These are phyloP conservation scores for Suillus variegatus DNA, from an alignment of 768 basidiomycete species.

Conservation along the genomic window DNA sequence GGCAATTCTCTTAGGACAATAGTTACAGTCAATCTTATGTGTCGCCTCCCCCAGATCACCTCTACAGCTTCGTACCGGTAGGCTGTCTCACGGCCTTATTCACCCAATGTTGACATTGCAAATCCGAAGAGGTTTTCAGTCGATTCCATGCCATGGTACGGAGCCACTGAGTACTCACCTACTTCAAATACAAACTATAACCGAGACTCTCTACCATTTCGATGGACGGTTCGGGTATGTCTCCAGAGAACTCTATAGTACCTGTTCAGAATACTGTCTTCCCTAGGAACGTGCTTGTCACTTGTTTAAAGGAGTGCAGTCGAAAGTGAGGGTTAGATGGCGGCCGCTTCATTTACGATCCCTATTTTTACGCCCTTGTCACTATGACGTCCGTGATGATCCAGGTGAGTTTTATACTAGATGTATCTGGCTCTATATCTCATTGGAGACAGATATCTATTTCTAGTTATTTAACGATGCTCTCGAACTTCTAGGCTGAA, in stretches of 20 bases:
- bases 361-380: constrained; percentile 20
- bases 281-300: constrained; percentile 23
- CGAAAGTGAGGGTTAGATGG: constrained; percentile 18
- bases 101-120: neutral
- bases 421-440: neutral
- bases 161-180: constrained; percentile 11
- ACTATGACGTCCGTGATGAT: constrained; percentile 19
- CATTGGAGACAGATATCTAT: neutral
- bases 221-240: constrained; percentile 19
- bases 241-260: neutral
- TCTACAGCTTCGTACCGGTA: constrained; percentile 31
- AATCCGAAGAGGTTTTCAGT: constrained; percentile 26
- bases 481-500: neutral
- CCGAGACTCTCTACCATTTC: constrained; percentile 12
- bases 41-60: constrained; percentile 18
- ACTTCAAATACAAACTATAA: constrained; percentile 2
- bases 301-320: constrained; percentile 15
- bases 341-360: constrained; percentile 15
- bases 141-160: constrained; percentile 19
- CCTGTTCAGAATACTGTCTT: neutral
- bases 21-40: neutral
- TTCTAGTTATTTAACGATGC: neutral
- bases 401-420: constrained; percentile 19
- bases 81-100: constrained; percentile 6
- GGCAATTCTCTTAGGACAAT: constrained; percentile 14